Evolutionary conservation across 2,329 filamentous ascomycete species (phyloP).

Genomic region (Fusarium newnesense): DNA sequence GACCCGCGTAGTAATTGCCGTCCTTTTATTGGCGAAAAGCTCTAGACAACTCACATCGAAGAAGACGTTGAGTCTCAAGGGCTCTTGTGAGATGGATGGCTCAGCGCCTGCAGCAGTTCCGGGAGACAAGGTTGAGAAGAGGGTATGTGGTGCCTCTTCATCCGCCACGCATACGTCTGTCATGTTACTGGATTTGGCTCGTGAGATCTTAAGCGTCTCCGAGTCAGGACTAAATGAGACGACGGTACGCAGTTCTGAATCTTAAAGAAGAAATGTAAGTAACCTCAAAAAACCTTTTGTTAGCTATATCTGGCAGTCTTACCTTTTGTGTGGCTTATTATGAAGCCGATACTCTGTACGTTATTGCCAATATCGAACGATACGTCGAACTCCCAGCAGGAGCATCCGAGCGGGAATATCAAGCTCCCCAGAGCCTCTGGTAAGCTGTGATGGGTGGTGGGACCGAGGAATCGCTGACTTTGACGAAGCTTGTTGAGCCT

Average conservation of each 20-base stretch:
- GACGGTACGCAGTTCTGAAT: neutral
- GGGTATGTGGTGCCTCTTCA: neutral
- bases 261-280: neutral
- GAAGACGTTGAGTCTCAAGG: neutral
- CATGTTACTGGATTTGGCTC: neutral
- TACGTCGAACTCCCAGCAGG: neutral
- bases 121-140: neutral
- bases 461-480: fast-evolving
- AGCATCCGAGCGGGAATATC: neutral
- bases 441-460: fast-evolving
- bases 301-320: fast-evolving
- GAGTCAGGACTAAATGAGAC: neutral
- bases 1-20: neutral
- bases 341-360: neutral
- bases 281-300: fast-evolving
- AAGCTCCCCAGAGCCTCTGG: neutral
- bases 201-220: neutral
- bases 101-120: neutral
- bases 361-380: neutral
- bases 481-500: neutral
- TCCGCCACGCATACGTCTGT: neutral
- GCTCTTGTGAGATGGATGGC: fast-evolving
- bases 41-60: neutral
- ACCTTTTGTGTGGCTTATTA: neutral
- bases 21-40: neutral